Percentiles rank a stretch among this genome's conserved stretches.
phyloP scores from a whole-genome alignment of 352 stramenopile species.

The Phytophthora tentaculata region DNA sequence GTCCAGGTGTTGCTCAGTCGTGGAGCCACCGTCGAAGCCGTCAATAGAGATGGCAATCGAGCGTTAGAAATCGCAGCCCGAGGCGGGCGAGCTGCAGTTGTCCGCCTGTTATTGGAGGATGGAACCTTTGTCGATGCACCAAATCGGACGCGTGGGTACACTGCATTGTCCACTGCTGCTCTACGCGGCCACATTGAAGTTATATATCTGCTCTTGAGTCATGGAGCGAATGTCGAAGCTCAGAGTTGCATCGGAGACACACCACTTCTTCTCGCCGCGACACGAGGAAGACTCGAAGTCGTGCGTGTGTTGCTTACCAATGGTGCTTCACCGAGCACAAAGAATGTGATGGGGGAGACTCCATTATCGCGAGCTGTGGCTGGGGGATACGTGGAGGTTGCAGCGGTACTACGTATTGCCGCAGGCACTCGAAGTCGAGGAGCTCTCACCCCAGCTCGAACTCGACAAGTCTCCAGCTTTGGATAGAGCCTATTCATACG shows the following conservation, averaged over 20 bases:
- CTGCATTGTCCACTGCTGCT: conserved; percentile 31
- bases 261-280: conserved; percentile 31
- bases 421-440: conserved; percentile 18
- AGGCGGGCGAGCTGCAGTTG: conserved; percentile 21
- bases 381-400: conserved; percentile 32
- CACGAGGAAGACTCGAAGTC: conserved; percentile 31
- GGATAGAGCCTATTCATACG: no score
- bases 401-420: conserved; percentile 29
- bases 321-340: conserved; percentile 16
- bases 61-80: conserved; percentile 35
- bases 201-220: conserved; percentile 28
- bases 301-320: conserved; percentile 24
- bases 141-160: conserved; percentile 37
- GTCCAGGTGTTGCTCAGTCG: conserved; percentile 28
- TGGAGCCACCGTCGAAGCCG: conserved; percentile 27
- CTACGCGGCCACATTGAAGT: conserved; percentile 23
- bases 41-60: conserved; percentile 32
- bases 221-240: conserved; percentile 22
- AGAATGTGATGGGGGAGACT: conserved; percentile 33
- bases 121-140: conserved; percentile 32
- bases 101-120: conserved; percentile 27
- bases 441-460: conserved; percentile 11
- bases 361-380: conserved; percentile 28
- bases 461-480: conserved; percentile 2
- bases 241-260: conserved; percentile 35